phyloP scores from a whole-genome alignment of 345 rosid species.

The Ricinus communis region DNA sequence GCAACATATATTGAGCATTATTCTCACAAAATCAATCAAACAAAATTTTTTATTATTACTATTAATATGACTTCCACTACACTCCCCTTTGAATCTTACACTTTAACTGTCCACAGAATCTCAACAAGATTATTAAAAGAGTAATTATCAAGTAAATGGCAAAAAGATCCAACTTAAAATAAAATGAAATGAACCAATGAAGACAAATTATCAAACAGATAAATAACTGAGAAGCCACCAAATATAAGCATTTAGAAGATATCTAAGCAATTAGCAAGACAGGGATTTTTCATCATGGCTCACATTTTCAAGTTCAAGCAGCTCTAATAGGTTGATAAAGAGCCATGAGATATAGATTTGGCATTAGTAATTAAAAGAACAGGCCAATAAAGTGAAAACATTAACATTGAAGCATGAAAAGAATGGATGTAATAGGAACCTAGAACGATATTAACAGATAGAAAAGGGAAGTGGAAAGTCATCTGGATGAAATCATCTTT shows the following conservation, averaged over 20 bases:
- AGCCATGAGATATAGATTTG: too few species aligned
- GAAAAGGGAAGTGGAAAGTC: background rate
- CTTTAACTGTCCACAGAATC: background rate
- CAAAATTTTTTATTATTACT: background rate
- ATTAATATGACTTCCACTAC: background rate
- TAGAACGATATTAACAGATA: too few species aligned
- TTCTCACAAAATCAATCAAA: background rate
- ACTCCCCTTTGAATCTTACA: background rate
- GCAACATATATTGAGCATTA: slow-evolving; percentile 25
- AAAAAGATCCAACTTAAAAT: background rate
- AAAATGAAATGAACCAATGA: background rate
- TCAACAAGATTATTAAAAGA: background rate
- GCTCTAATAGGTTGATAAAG: background rate
- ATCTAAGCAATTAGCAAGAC: background rate
- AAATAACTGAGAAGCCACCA: background rate
- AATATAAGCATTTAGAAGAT: background rate
- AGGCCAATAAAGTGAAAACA: too few species aligned
- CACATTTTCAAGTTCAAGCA: background rate
- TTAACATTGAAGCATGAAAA: too few species aligned
- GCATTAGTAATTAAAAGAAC: too few species aligned
- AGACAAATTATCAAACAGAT: background rate
- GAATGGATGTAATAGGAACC: too few species aligned
- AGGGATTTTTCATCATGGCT: background rate
- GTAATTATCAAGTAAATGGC: background rate
- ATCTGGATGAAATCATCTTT: too few species aligned